Percentiles rank a stretch among this genome's conserved stretches.
These are phyloP conservation scores for Hypoxylon fragiforme DNA, from an alignment of 495 filamentous ascomycete species.

Conservation along the genomic window DNA sequence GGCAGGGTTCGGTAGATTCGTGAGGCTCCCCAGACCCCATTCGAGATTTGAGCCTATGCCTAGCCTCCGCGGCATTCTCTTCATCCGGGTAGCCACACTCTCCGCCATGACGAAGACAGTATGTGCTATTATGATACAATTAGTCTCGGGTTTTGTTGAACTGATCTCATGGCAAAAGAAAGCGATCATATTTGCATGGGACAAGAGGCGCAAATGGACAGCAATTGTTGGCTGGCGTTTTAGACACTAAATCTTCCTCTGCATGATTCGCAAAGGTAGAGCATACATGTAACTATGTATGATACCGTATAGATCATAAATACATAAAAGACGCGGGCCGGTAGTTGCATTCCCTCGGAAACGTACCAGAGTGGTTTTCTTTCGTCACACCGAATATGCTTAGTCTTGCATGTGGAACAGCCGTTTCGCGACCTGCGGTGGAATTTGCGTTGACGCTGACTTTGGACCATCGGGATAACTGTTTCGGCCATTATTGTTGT, in stretches of 20 bases:
- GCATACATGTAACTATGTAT: no score
- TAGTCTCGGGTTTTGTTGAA: constrained; percentile 24
- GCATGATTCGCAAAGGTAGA: constrained; percentile 6
- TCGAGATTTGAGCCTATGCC: constrained; percentile 19
- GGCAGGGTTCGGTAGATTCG: constrained; percentile 25
- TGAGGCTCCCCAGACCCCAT: constrained; percentile 30
- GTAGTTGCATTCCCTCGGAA: constrained; percentile 8
- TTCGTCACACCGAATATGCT: constrained; percentile 43
- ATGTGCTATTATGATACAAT: constrained; percentile 30
- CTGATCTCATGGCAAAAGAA: constrained; percentile 5
- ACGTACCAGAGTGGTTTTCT: constrained; percentile 41
- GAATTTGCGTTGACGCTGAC: constrained; percentile 38
- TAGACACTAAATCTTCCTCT: constrained; percentile 30
- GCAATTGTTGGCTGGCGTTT: constrained; percentile 10
- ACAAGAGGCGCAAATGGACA: constrained; percentile 4
- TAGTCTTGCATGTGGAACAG: constrained; percentile 37
- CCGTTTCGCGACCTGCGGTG: constrained; percentile 39
- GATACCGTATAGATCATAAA: no score
- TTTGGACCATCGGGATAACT: constrained; percentile 24
- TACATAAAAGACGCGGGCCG: constrained; percentile 4
- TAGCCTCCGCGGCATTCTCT: constrained; percentile 19
- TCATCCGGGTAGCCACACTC: constrained; percentile 39
- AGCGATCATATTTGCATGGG: constrained; percentile 3
- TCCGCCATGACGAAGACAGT: constrained; percentile 40
- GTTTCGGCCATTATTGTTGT: constrained; percentile 27